Percentiles rank a stretch among this genome's conserved stretches.
Conservation (phyloP, 1,139 yeast species). For the Debaryomyces nepalensis region DNA sequence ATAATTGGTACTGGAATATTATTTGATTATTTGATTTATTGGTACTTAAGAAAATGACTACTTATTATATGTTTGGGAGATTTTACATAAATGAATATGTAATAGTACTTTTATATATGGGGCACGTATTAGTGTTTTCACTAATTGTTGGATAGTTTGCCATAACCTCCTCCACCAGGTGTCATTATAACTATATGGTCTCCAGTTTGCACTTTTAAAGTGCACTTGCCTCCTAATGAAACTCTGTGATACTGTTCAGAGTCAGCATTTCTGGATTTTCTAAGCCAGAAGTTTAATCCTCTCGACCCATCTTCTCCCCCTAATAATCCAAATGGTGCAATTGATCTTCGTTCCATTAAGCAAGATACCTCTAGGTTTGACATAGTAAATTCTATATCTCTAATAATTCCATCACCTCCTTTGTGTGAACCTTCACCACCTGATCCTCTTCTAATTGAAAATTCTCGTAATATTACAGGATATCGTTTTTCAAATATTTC, state of each 20-base stretch:
- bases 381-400: slow-evolving; percentile 26
- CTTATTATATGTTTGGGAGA: too few species aligned
- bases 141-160: too few species aligned
- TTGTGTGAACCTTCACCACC: slow-evolving; percentile 43
- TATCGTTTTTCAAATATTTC: slow-evolving; percentile 44
- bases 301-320: slow-evolving; percentile 39
- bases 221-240: slow-evolving; percentile 48
- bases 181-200: slow-evolving; percentile 48
- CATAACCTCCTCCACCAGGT: slow-evolving; percentile 57
- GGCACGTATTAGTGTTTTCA: too few species aligned
- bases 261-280: slow-evolving; percentile 25
- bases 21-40: too few species aligned
- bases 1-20: too few species aligned
- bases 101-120: too few species aligned
- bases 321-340: slow-evolving; percentile 27
- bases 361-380: slow-evolving; percentile 35
- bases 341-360: slow-evolving; percentile 40
- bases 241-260: slow-evolving; percentile 30
- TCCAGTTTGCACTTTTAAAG: slow-evolving; percentile 43
- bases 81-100: too few species aligned
- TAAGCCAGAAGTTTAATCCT: slow-evolving; percentile 46
- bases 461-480: slow-evolving; percentile 38
- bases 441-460: slow-evolving; percentile 33
- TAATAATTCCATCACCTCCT: slow-evolving; percentile 38
- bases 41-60: too few species aligned